Evolutionary conservation across 768 basidiomycete species (phyloP).

Genomic region (Rhizopogon sp.): DNA sequence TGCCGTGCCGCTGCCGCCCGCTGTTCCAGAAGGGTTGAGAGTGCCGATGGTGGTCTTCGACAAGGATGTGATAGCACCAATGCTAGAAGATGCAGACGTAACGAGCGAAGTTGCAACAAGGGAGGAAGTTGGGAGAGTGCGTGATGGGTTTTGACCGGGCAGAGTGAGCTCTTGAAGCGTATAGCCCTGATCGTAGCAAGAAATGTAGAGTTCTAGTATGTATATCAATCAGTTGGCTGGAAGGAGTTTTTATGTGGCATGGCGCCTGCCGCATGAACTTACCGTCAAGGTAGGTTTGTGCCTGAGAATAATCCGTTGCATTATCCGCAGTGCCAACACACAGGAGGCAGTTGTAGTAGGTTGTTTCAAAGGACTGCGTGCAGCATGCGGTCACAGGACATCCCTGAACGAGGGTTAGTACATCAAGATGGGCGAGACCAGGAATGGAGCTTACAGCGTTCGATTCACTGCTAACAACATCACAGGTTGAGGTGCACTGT

Average conservation of each 20-base stretch:
- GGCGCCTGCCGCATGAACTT: slow-evolving; percentile 5
- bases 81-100: background rate
- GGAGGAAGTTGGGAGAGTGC: slow-evolving; percentile 3
- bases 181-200: slow-evolving; percentile 22
- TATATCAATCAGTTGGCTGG: background rate
- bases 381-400: slow-evolving; percentile 33
- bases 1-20: background rate
- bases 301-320: slow-evolving; percentile 20
- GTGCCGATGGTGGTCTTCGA: background rate
- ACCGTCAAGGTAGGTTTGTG: slow-evolving; percentile 33
- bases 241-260: background rate
- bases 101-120: background rate
- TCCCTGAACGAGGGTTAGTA: slow-evolving; percentile 13
- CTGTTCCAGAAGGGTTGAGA: background rate
- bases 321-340: slow-evolving; percentile 30
- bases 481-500: slow-evolving; percentile 18
- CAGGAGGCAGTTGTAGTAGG: slow-evolving; percentile 37
- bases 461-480: slow-evolving; percentile 19
- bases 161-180: slow-evolving; percentile 17
- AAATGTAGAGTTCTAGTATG: slow-evolving; percentile 16
- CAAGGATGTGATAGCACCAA: background rate
- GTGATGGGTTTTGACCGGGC: slow-evolving; percentile 19
- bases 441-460: slow-evolving; percentile 12
- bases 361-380: slow-evolving; percentile 30
- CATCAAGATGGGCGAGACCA: slow-evolving; percentile 1